Base-by-base conservation (phyloP, 495 filamentous ascomycete genomes). In the Aspergillus carlsbadensis region DNA sequence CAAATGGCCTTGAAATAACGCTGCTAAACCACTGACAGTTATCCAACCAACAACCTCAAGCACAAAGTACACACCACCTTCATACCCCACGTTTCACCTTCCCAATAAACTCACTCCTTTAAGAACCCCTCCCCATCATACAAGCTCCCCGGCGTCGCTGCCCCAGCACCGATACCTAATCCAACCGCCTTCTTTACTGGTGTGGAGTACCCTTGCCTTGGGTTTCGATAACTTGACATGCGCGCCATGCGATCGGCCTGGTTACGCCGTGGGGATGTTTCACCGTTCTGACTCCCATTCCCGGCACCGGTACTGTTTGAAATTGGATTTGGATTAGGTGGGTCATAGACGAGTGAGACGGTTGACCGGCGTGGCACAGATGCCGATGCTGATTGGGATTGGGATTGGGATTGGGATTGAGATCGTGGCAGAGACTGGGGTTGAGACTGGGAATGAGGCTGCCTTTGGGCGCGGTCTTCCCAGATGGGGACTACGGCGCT, bases 91-190 rank as follows among this genome's bases (percentile, higher is more conserved):
- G 18, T 35, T 17, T 31, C 33, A 42, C 17, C 53, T n/a, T n/a
- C n/a, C n/a, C n/a, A n/a, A n/a, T n/a, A n/a, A 17, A 21, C 51
- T 56, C 61, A 75, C 58, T 79, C 78, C 48, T 69, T 72, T 48
- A 80, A 51, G 56, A 81, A 80, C 10, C 78, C 78, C 48, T 78
- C 72, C 10, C 71, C 67, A 57, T 81, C 78, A 55, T 81, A 81
- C 47, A 79, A 50, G 59, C 78, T 79, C 14, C 61, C 75, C 22
- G 77, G 75, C 2, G 75, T 78, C 11, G 65, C 59, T 36, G 62
- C 59, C n/a, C 68, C 66, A 55, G 62, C 59, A 14, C 68, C 66
- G 54, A 74, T 61, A 1, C 70, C 70, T 17, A 74, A 59, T 2
- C 74, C 73, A n/a, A 72, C 56, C 1, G 59, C 47, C 47, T 71